Percentiles rank a stretch among this genome's conserved stretches.
Evolutionary conservation across 1,284 basidiomycete genomes (phyloP).

Genomic region (Puccinia hordei): DNA sequence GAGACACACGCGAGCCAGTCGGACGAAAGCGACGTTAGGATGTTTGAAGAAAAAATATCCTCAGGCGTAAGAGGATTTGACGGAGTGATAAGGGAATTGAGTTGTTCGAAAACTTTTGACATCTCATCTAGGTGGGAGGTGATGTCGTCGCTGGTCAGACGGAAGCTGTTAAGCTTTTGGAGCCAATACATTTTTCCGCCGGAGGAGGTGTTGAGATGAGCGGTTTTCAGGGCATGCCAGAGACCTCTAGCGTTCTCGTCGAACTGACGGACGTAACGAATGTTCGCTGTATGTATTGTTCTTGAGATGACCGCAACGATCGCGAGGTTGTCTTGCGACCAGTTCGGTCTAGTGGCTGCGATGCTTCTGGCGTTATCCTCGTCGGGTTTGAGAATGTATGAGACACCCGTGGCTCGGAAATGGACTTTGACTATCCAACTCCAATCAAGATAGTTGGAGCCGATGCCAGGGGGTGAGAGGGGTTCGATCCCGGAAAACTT

Average conservation of each 20-base stretch:
- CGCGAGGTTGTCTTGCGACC: background rate
- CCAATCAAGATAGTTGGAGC: constrained; percentile 13
- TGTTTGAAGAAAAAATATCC: background rate
- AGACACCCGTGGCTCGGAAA: background rate
- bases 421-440: background rate
- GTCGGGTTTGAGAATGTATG: background rate
- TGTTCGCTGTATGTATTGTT: background rate
- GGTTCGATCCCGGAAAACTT: background rate
- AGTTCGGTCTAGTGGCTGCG: background rate
- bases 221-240: background rate
- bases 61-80: constrained; percentile 8
- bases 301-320: background rate
- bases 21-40: background rate
- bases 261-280: background rate
- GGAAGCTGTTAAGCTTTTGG: background rate
- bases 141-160: background rate
- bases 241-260: background rate
- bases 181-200: background rate
- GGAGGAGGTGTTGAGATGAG: background rate
- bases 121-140: background rate
- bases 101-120: background rate
- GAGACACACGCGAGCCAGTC: background rate
- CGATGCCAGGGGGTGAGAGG: background rate
- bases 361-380: background rate
- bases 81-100: background rate